Conservation (phyloP, 2,329 filamentous ascomycete genomes). For the Colletotrichum navitas region DNA sequence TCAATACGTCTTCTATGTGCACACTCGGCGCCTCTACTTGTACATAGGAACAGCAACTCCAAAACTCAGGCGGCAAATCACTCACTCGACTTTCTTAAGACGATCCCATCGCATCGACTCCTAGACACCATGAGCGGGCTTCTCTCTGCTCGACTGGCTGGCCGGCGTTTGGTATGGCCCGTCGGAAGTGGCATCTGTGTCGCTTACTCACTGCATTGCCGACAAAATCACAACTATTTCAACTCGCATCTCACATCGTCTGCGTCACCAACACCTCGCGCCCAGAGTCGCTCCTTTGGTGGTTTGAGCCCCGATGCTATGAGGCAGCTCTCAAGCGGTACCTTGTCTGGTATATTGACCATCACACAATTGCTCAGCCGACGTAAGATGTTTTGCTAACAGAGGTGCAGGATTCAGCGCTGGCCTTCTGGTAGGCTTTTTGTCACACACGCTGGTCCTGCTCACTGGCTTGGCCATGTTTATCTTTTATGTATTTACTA, state of each 20-base stretch:
- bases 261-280: not conserved
- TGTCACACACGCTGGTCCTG: slow-evolving; percentile 77
- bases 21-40: not conserved
- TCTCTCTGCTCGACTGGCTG: not conserved
- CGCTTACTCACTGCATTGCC: slow-evolving; percentile 19
- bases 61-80: not conserved
- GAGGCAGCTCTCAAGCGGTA: slow-evolving; percentile 38
- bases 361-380: too few species aligned
- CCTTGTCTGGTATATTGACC: slow-evolving; percentile 26
- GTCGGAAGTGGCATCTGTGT: slow-evolving; percentile 34
- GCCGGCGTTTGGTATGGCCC: slow-evolving; percentile 24
- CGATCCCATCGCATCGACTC: not conserved
- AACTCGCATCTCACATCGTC: slow-evolving; percentile 3
- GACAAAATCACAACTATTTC: slow-evolving; percentile 10
- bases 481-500: slow-evolving; percentile 68
- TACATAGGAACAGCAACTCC: not conserved
- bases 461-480: slow-evolving; percentile 75
- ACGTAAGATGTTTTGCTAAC: slow-evolving; percentile 2
- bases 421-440: slow-evolving; percentile 75
- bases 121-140: slow-evolving; percentile 18
- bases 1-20: not conserved
- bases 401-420: slow-evolving; percentile 67
- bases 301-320: slow-evolving; percentile 32
- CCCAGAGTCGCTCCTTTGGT: slow-evolving; percentile 5
- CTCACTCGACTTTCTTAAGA: too few species aligned